Base-by-base conservation (phyloP, 1,284 basidiomycete species). In the Lentinus polychrous region DNA sequence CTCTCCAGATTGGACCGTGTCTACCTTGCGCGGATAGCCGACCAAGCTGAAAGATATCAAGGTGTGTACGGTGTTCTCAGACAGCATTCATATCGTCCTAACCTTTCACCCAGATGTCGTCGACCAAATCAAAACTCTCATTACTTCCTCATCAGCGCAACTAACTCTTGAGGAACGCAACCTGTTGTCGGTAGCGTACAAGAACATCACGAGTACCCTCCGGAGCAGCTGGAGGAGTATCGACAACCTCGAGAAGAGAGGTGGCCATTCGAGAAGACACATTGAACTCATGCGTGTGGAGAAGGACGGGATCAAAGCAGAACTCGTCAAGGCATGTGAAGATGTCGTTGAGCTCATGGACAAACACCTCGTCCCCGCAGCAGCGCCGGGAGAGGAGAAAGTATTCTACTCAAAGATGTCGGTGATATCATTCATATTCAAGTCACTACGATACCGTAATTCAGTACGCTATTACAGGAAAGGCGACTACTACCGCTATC, bases 401-500 rank as follows among this genome's bases (percentile, higher is more conserved):
- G 83, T 84, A 12, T 86, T 85, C 61, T 84, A 83, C 62, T 74
- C 70, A 47, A 85, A 85, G 63, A 79, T 85, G 82, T 81, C 51
- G 63, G 73, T 62, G 11, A 6, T 17, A 35, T 20, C 38, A 20
- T 36, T 31, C n/a, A n/a, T 23, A 17, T 23, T 10, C 8, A 37
- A 6, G n/a, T 23, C n/a, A 39, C 18, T 10, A 15, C n/a, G 22
- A 39, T 17, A 33, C n/a, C 22, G 31, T 20, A 35, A 8, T 36
- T 51, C 45, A 50, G 37, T 23, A 35, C n/a, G 15, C 17, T 32
- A 18, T 2, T 40, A 31, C 52, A 84, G 83, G 78, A 77, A 77
- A 57, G 83, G 82, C 22, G 83, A 85, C 56, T 84, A 85, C 58
- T 81, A 79, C 59, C 78, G 81, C 36, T 84, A 85, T 58, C 70